phyloP scores from a whole-genome alignment of 495 filamentous ascomycete genomes.

The Penicillium pancosmium region DNA sequence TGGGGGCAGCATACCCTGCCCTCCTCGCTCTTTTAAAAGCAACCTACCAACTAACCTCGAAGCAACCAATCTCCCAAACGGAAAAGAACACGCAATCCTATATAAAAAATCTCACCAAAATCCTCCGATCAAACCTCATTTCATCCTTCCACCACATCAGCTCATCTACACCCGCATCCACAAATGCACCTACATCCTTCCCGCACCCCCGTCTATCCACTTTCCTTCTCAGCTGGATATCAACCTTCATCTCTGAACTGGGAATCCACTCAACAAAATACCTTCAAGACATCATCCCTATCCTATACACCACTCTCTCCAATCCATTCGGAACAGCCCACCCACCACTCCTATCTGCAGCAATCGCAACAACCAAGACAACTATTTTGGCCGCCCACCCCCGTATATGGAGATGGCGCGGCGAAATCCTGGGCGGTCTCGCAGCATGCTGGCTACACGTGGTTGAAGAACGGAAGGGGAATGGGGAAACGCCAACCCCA shows the following conservation, averaged over 20 bases:
- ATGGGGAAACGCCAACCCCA: conserved; percentile 6
- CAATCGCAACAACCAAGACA: conserved; percentile 55
- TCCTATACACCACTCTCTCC: conserved; percentile 64
- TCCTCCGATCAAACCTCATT: conserved; percentile 46
- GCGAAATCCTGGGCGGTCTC: conserved; percentile 69
- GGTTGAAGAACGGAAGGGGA: conserved; percentile 40
- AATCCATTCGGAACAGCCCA: conserved; percentile 70
- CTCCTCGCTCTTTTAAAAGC: conserved; percentile 61
- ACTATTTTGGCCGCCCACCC: conserved; percentile 76
- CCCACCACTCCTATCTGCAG: conserved; percentile 55
- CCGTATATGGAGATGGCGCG: conserved; percentile 62
- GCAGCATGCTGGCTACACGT: conserved; percentile 69
- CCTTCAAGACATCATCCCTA: conserved; percentile 70
- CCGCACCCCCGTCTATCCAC: conserved; percentile 43
- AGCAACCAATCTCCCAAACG: conserved; percentile 9
- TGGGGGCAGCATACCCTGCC: conserved; percentile 67
- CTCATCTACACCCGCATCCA: conserved; percentile 43
- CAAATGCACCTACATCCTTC: conserved; percentile 53
- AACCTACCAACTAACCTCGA: conserved; percentile 24
- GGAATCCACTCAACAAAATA: conserved; percentile 74
- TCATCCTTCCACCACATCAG: conserved; percentile 53
- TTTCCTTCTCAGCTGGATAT: conserved; percentile 61
- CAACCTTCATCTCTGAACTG: conserved; percentile 57
- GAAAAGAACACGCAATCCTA: conserved; percentile 24
- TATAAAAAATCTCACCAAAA: conserved; percentile 27